phyloP scores from a whole-genome alignment of 2,329 filamentous ascomycete species.

The Hortaea werneckii region DNA sequence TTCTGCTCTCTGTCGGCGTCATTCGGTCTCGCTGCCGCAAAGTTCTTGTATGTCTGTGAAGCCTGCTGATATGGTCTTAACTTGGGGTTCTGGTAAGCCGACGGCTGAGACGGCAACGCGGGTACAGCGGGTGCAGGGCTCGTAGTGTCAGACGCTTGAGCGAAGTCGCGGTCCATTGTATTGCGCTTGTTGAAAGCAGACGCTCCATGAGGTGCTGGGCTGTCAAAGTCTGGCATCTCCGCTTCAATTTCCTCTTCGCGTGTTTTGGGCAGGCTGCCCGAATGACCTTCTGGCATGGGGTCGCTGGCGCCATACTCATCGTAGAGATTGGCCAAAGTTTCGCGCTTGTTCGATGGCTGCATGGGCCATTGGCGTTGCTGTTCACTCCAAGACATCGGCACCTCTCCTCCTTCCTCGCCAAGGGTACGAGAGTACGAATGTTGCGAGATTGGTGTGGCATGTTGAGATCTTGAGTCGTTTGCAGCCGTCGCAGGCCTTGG shows the following conservation, averaged over 20 bases:
- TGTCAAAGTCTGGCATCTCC: conserved; percentile 57
- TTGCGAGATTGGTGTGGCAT: background rate
- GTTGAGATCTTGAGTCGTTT: background rate
- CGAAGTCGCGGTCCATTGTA: conserved; percentile 10
- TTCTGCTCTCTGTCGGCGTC: too few relatives aligned
- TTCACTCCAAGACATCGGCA: background rate
- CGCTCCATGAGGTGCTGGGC: conserved; percentile 23
- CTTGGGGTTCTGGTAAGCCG: background rate
- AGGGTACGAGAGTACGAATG: background rate
- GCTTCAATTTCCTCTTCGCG: conserved; percentile 37
- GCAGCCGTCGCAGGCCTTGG: conserved; percentile 5
- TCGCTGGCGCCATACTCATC: conserved; percentile 25
- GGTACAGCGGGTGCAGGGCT: conserved; percentile 5
- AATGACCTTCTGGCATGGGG: background rate
- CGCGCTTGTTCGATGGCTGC: conserved; percentile 14
- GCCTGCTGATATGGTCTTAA: too few relatives aligned
- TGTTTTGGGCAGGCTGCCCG: background rate
- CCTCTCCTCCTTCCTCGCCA: background rate
- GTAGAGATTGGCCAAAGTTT: conserved; percentile 42
- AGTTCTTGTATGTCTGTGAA: too few relatives aligned
- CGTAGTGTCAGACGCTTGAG: background rate
- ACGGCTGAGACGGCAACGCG: background rate
- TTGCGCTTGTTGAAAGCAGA: conserved; percentile 20
- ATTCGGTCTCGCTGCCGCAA: too few relatives aligned
- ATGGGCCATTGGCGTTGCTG: conserved; percentile 4